A percentile compares a stretch with the other conserved stretches of the same genome.
phyloP scores from a whole-genome alignment of 2,329 filamentous ascomycete species.

The Trichoderma koningiopsis region DNA sequence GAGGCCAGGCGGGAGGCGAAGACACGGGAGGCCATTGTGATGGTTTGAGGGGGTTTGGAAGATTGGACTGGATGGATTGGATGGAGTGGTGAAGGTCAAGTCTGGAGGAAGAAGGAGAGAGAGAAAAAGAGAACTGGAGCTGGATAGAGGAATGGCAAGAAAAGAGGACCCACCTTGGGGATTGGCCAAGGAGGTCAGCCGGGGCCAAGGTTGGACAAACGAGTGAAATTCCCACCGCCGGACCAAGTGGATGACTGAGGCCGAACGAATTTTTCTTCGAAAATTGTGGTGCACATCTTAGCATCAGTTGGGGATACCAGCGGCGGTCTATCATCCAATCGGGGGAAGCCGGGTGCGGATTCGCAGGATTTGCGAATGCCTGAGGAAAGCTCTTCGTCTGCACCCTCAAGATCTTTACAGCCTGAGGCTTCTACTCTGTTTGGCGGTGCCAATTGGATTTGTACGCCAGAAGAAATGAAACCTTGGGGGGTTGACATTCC shows the following conservation, averaged over 20 bases:
- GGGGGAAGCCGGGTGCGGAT: conserved; percentile 41
- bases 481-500: conserved; percentile 12
- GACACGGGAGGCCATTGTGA: conserved; percentile 82
- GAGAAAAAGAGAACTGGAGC: conserved; percentile 40
- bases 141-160: conserved; percentile 44
- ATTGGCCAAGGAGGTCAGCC: conserved; percentile 39
- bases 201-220: conserved; percentile 39
- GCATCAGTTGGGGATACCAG: conserved; percentile 29
- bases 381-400: conserved; percentile 30
- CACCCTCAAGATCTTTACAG: conserved; percentile 33
- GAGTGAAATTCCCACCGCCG: conserved; percentile 38
- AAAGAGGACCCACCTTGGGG: conserved; percentile 42
- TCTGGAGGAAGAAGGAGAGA: conserved; percentile 38
- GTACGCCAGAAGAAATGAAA: conserved; percentile 22
- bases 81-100: conserved; percentile 35
- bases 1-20: conserved; percentile 76
- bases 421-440: conserved; percentile 36
- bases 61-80: conserved; percentile 38
- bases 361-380: conserved; percentile 22
- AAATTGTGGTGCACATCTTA: conserved; percentile 35
- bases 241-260: conserved; percentile 28
- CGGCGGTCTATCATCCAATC: conserved; percentile 37
- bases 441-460: conserved; percentile 24
- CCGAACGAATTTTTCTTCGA: conserved; percentile 4
- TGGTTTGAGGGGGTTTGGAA: conserved; percentile 45